These are phyloP conservation scores for Fusarium newnesense DNA, from an alignment of 2,329 filamentous ascomycete genomes.

Conservation along the genomic window DNA sequence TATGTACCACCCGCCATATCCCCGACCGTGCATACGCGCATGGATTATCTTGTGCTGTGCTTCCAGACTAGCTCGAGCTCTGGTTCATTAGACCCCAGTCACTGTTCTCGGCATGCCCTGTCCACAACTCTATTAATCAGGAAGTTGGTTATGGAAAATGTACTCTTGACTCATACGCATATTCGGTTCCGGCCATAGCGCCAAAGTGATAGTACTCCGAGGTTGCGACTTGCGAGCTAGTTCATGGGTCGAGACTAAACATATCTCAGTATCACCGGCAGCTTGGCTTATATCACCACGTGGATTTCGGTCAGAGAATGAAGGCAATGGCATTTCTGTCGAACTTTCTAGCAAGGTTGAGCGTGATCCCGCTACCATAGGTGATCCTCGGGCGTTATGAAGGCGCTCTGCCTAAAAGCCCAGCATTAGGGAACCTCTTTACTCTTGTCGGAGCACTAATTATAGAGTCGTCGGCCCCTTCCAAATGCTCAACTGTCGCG, in stretches of 20 bases:
- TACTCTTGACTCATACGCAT: background rate
- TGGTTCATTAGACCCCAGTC: accelerated
- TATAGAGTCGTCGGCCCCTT: background rate
- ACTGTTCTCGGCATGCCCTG: background rate
- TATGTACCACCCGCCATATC: background rate
- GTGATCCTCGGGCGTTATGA: too few relatives aligned
- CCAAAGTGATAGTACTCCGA: background rate
- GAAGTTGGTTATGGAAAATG: background rate
- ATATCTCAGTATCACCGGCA: too few relatives aligned
- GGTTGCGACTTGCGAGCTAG: background rate
- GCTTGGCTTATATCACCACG: background rate
- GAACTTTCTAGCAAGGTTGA: too few relatives aligned
- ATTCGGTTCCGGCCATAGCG: background rate
- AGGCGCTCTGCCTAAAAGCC: background rate
- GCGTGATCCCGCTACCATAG: too few relatives aligned
- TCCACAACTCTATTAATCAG: accelerated
- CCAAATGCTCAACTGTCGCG: conserved; percentile 1
- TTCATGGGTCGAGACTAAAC: too few relatives aligned
- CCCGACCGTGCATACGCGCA: too few relatives aligned
- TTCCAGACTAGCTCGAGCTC: background rate
- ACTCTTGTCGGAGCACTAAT: background rate
- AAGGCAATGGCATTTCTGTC: too few relatives aligned
- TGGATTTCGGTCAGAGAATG: too few relatives aligned
- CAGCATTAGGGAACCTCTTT: background rate
- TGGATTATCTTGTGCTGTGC: background rate